phyloP scores from a whole-genome alignment of 345 rosid species.

The Citrus unshiu region DNA sequence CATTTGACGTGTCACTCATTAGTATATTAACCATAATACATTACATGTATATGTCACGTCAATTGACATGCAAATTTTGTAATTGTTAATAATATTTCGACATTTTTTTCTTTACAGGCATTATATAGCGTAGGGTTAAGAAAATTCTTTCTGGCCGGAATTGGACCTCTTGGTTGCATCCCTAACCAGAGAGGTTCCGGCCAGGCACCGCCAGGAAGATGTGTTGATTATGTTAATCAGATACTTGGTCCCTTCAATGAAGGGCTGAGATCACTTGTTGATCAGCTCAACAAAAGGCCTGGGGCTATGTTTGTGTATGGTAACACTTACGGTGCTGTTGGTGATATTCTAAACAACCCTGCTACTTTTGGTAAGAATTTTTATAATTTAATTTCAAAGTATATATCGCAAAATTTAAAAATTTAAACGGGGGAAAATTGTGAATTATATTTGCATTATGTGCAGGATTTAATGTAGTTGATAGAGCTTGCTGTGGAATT shows the following conservation, averaged over 20 bases:
- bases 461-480: slow-evolving; percentile 68
- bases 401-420: neutral
- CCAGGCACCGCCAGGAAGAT: slow-evolving; percentile 47
- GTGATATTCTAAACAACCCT: slow-evolving; percentile 71
- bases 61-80: neutral
- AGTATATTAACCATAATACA: too few relatives aligned
- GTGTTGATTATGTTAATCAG: slow-evolving; percentile 66
- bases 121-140: slow-evolving; percentile 69
- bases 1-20: too few relatives aligned
- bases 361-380: slow-evolving; percentile 46
- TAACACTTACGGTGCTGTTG: slow-evolving; percentile 55
- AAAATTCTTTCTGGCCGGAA: slow-evolving; percentile 59
- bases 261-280: slow-evolving; percentile 60
- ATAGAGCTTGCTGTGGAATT: slow-evolving; percentile 78
- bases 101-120: slow-evolving; percentile 25
- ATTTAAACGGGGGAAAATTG: too few relatives aligned
- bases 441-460: neutral
- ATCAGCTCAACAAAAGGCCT: slow-evolving; percentile 55
- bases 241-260: slow-evolving; percentile 64
- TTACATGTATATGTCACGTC: neutral
- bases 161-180: slow-evolving; percentile 82
- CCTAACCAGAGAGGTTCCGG: slow-evolving; percentile 62
- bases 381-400: neutral
- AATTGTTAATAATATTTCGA: neutral
- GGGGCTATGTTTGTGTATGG: slow-evolving; percentile 55